Conservation (phyloP, 1,139 yeast species). For the Pichiaceae sp. region DNA sequence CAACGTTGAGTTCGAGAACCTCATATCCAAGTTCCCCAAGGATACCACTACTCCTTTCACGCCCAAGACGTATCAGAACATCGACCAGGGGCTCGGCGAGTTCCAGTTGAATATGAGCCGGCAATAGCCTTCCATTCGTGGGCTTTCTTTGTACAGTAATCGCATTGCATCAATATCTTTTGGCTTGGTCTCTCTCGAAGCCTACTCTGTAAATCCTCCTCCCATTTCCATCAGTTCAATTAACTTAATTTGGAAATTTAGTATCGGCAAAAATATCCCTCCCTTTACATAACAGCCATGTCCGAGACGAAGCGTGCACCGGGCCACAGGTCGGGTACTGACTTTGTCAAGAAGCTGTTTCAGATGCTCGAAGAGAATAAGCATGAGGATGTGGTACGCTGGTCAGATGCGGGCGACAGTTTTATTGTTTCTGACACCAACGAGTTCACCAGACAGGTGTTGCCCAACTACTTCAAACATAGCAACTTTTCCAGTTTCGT, state of each 20-base stretch:
- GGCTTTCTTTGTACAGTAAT: no score
- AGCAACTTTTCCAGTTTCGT: constrained; percentile 92
- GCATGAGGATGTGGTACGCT: constrained; percentile 65
- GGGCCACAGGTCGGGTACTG: constrained; percentile 30
- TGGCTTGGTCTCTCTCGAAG: no score
- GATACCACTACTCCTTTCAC: constrained; percentile 15
- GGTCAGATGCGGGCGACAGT: constrained; percentile 79
- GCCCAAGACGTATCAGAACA: constrained; percentile 20
- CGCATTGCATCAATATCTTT: no score
- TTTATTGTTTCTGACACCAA: constrained; percentile 86
- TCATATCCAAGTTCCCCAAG: constrained; percentile 22
- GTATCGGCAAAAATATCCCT: no score
- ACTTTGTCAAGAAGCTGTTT: constrained; percentile 67
- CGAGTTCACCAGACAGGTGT: constrained; percentile 75
- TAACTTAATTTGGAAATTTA: no score
- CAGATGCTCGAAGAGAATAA: constrained; percentile 80
- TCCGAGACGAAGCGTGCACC: no score
- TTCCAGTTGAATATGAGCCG: constrained; percentile 18
- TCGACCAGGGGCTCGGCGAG: constrained; percentile 23
- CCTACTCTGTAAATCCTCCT: no score
- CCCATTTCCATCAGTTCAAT: no score
- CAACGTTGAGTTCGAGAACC: constrained; percentile 14
- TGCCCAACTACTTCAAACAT: constrained; percentile 90
- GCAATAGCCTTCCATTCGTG: no score
- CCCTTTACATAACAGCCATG: no score